These are phyloP conservation scores for Lecanicillium sp. DNA, from an alignment of 2,329 filamentous ascomycete genomes.

Conservation along the genomic window DNA sequence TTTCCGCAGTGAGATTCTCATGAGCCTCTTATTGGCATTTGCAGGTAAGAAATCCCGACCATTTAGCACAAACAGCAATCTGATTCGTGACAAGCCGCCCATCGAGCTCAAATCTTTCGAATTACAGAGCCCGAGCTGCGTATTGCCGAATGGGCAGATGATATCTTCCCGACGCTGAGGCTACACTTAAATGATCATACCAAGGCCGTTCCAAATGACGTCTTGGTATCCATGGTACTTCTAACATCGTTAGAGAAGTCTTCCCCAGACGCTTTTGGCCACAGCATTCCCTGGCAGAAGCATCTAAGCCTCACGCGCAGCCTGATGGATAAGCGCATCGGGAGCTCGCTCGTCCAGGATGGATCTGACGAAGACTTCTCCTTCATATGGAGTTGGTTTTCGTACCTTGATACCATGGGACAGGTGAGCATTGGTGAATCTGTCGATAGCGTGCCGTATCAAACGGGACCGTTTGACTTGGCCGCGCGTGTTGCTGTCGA, in stretches of 20 bases:
- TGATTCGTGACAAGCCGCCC: slow-evolving; percentile 51
- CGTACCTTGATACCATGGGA: slow-evolving; percentile 75
- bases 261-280: slow-evolving; percentile 72
- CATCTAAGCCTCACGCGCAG: slow-evolving; percentile 71
- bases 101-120: slow-evolving; percentile 67
- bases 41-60: slow-evolving; percentile 37
- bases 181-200: slow-evolving; percentile 56
- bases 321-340: slow-evolving; percentile 60
- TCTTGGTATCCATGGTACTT: slow-evolving; percentile 78
- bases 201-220: slow-evolving; percentile 62
- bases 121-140: slow-evolving; percentile 70
- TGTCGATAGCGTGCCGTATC: background rate
- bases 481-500: background rate
- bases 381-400: slow-evolving; percentile 77
- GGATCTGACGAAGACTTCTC: slow-evolving; percentile 56
- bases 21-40: slow-evolving; percentile 73
- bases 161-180: slow-evolving; percentile 69
- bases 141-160: slow-evolving; percentile 73
- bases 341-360: slow-evolving; percentile 32
- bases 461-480: slow-evolving; percentile 5
- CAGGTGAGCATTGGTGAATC: slow-evolving; percentile 55
- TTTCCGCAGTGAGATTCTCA: slow-evolving; percentile 60
- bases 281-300: slow-evolving; percentile 74
- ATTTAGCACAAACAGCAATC: background rate
- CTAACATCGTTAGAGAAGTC: slow-evolving; percentile 78